Base-by-base conservation (phyloP, 2,329 filamentous ascomycete genomes). In the Fusarium stilboides region DNA sequence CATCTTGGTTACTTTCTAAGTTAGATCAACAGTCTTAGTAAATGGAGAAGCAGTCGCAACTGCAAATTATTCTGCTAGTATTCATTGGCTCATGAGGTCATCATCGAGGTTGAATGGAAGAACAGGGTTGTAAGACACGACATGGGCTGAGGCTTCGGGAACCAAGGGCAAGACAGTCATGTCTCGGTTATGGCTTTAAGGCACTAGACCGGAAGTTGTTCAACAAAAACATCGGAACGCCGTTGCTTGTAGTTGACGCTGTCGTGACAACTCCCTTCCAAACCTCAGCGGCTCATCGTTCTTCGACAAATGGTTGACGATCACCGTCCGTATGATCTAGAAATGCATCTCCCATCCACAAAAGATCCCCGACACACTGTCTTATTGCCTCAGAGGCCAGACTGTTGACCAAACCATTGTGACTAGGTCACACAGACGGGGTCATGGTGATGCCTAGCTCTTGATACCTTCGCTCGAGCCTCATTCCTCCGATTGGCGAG, bases 211-310 rank as follows among this genome's bases (percentile, higher is more conserved):
- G 39, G 28, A 37, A 51, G 14, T 17, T 37, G 22, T 28, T 45
- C 13, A 52, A 42, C 20, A 51, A 45, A 49, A 57, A 39, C 13
- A 58, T 22, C 19, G 17, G 19, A 55, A 26, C 17, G 15, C 39
- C 10, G 10, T 53, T 8, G 8, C 24, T 12, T 42, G 24, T 13
- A 20, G 20, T 24, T 40, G 17, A 20, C 19, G 43, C 54, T 65
- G 54, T 47, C 55, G 52, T 54, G 51, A 36, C 47, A 54, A 52
- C 51, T 69, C 61, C 51, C 60, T 57, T 37, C 19, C 17, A 2
- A 53, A 40, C 28, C 36, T 19, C 36, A 47, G n/a, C 42, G 10
- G 15, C 19, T 34, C 12, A 13, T 50, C 55, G 37, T 44, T 42
- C 24, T 53, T 56, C 9, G 39, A 15, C 49, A 37, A 39, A 56